Percentiles rank a stretch among this genome's conserved stretches.
These are phyloP conservation scores for Hanseniaspora uvarum DNA, from an alignment of 1,139 yeast species.

Conservation along the genomic window DNA sequence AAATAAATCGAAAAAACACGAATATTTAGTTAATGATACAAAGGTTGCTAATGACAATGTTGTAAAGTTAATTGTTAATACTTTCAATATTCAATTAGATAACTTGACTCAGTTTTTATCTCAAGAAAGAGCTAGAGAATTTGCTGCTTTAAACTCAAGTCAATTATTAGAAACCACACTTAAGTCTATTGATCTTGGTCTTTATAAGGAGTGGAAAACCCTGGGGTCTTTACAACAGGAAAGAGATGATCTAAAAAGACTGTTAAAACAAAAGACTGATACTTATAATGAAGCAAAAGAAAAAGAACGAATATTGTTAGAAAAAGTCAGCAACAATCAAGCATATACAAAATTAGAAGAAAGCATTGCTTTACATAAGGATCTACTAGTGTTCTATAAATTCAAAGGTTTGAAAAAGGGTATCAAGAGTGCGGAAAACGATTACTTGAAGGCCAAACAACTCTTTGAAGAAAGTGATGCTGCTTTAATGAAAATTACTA, in stretches of 20 bases:
- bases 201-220: slow-evolving; percentile 35
- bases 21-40: slow-evolving; percentile 52
- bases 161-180: slow-evolving; percentile 68
- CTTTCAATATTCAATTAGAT: slow-evolving; percentile 70
- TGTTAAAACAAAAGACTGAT: slow-evolving; percentile 25
- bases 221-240: slow-evolving; percentile 48
- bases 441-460: slow-evolving; percentile 13
- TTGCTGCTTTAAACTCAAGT: slow-evolving; percentile 73
- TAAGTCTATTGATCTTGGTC: slow-evolving; percentile 59
- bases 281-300: slow-evolving; percentile 29
- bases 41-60: slow-evolving; percentile 35
- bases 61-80: slow-evolving; percentile 40
- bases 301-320: slow-evolving; percentile 33
- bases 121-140: slow-evolving; percentile 89
- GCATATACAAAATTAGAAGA: slow-evolving; percentile 31
- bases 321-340: slow-evolving; percentile 34
- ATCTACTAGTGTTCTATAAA: slow-evolving; percentile 53
- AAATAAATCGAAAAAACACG: slow-evolving; percentile 40
- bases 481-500: slow-evolving; percentile 18
- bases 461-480: slow-evolving; percentile 9
- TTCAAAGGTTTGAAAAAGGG: slow-evolving; percentile 41
- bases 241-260: slow-evolving; percentile 28
- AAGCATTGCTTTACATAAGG: slow-evolving; percentile 42
- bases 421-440: slow-evolving; percentile 32
- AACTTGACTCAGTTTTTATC: slow-evolving; percentile 91